A percentile compares a stretch with the other conserved stretches of the same genome.
phyloP scores from a whole-genome alignment of 768 basidiomycete species.

The Leucocoprinus leucothites region DNA sequence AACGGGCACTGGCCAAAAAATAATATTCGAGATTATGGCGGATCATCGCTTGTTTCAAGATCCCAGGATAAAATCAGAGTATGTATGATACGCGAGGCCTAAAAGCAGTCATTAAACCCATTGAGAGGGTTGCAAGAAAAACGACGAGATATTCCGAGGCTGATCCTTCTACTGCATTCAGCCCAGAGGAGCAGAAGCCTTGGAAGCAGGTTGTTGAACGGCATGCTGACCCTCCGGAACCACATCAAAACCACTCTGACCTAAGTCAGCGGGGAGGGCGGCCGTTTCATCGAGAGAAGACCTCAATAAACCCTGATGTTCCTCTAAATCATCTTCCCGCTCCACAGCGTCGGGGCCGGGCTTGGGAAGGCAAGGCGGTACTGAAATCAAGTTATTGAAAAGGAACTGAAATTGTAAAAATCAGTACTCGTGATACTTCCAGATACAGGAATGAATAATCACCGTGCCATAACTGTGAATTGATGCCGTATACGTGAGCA shows the following conservation, averaged over 20 bases:
- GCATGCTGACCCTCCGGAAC: slow-evolving; percentile 51
- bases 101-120: background rate
- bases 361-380: slow-evolving; percentile 60
- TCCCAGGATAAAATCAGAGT: background rate
- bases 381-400: slow-evolving; percentile 79
- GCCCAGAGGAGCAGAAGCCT: background rate
- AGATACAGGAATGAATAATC: slow-evolving; percentile 21
- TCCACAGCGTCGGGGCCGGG: slow-evolving; percentile 28
- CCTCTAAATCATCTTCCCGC: slow-evolving; percentile 50
- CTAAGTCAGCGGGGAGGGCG: slow-evolving; percentile 75
- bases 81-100: background rate
- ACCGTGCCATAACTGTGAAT: slow-evolving; percentile 79
- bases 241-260: slow-evolving; percentile 83
- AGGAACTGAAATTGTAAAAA: slow-evolving; percentile 54
- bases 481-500: slow-evolving; percentile 2
- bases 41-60: background rate
- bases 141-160: background rate
- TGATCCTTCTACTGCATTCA: slow-evolving; percentile 9
- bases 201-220: slow-evolving; percentile 11
- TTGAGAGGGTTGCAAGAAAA: background rate
- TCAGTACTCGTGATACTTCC: background rate
- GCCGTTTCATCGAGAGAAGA: slow-evolving; percentile 74
- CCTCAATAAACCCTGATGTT: slow-evolving; percentile 49
- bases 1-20: background rate
- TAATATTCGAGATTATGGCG: background rate